Percentiles rank a stretch among this genome's conserved stretches.
These are phyloP conservation scores for Penicillium mononematosum DNA, from an alignment of 495 filamentous ascomycete genomes.

Conservation along the genomic window DNA sequence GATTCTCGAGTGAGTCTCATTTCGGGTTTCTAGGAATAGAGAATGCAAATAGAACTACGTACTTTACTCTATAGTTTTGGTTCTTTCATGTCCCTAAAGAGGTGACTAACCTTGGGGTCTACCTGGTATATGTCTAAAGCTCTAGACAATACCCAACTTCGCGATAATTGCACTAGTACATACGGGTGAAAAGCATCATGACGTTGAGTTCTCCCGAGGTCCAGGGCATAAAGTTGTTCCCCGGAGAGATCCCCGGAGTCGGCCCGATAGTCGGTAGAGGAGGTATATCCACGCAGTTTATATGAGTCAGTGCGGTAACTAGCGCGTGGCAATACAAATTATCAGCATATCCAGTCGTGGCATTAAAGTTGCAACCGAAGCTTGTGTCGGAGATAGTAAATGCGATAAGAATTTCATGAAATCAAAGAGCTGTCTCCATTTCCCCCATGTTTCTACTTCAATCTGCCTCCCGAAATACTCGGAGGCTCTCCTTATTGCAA, in stretches of 20 bases:
- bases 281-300: background rate
- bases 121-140: background rate
- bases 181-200: background rate
- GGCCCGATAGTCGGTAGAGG: slow-evolving; percentile 1
- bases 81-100: background rate
- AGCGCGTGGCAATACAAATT: background rate
- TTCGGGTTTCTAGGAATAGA: background rate
- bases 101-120: background rate
- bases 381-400: background rate
- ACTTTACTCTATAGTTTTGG: background rate
- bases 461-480: slow-evolving; percentile 1
- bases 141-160: background rate
- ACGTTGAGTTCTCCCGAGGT: background rate
- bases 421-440: background rate
- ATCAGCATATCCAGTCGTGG: background rate
- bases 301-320: background rate
- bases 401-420: background rate
- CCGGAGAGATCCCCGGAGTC: background rate
- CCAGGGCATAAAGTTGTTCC: no score
- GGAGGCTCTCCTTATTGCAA: background rate
- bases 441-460: slow-evolving; percentile 3
- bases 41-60: background rate
- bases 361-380: background rate
- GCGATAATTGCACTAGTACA: background rate
- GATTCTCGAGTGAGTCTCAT: background rate